These are phyloP conservation scores for Cladosporium sp. DNA, from an alignment of 2,329 filamentous ascomycete genomes.

Conservation along the genomic window DNA sequence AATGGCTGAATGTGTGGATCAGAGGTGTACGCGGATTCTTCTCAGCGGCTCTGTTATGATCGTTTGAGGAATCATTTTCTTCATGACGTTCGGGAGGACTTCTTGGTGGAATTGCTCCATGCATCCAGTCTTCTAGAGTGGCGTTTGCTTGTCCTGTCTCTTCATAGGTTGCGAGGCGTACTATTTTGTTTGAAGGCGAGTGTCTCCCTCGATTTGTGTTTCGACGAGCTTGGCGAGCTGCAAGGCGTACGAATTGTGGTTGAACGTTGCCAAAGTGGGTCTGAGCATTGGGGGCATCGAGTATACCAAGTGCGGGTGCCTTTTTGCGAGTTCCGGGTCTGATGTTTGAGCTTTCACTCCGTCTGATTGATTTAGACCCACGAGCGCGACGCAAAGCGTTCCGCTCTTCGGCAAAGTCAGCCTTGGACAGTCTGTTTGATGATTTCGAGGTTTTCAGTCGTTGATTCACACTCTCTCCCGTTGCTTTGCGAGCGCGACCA, in stretches of 20 bases:
- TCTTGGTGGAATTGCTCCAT: constrained; percentile 36
- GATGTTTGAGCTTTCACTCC: neutral
- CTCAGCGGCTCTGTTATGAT: neutral
- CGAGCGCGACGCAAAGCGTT: neutral
- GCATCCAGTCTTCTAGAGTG: constrained; percentile 49
- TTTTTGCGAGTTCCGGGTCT: neutral
- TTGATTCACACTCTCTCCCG: constrained; percentile 24
- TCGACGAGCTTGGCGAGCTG: constrained; percentile 48
- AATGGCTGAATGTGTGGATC: neutral
- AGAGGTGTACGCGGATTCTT: neutral
- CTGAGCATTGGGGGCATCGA: constrained; percentile 42
- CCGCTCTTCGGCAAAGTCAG: constrained; percentile 23
- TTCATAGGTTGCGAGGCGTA: constrained; percentile 47
- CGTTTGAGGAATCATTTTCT: neutral
- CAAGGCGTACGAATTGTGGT: constrained; percentile 54
- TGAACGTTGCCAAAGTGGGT: constrained; percentile 28
- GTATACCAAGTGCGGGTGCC: constrained; percentile 43
- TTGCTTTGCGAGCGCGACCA: constrained; percentile 14
- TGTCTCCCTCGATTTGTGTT: constrained; percentile 47
- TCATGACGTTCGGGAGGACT: neutral
- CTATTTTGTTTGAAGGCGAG: constrained; percentile 49
- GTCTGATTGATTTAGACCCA: neutral
- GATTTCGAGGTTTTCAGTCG: constrained; percentile 37
- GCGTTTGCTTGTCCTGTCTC: constrained; percentile 54
- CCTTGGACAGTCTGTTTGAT: constrained; percentile 19